Percentiles rank a stretch among this genome's conserved stretches.
Evolutionary conservation across 768 basidiomycete species (phyloP).

Genomic region (Rickenella mellea): DNA sequence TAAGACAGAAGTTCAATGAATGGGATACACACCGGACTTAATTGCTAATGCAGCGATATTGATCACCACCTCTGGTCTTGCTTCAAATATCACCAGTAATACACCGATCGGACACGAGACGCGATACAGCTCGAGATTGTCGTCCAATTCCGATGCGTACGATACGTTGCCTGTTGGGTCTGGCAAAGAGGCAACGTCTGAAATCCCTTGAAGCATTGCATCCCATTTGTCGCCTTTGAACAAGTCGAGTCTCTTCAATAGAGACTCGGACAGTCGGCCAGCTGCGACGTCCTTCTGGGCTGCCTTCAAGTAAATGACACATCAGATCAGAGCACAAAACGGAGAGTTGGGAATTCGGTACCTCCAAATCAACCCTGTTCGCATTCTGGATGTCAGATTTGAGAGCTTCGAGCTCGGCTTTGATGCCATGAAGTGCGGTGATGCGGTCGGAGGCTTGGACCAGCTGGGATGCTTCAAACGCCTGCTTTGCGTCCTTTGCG

Average conservation of each 20-base stretch:
- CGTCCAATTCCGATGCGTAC: constrained; percentile 87
- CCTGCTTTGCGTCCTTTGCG: constrained; percentile 69
- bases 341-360: constrained; percentile 19
- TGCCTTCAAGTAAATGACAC: constrained; percentile 38
- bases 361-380: constrained; percentile 74
- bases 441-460: constrained; percentile 59
- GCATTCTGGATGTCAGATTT: constrained; percentile 69
- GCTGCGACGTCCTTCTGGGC: constrained; percentile 71
- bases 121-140: constrained; percentile 79
- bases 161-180: constrained; percentile 82
- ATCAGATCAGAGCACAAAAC: not conserved
- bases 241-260: constrained; percentile 83
- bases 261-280: constrained; percentile 73
- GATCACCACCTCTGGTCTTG: constrained; percentile 93
- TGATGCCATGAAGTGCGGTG: constrained; percentile 62
- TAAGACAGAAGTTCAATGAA: not conserved
- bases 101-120: constrained; percentile 97
- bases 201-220: constrained; percentile 83
- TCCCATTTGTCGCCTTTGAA: constrained; percentile 82
- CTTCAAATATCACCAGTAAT: constrained; percentile 93
- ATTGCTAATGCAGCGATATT: constrained; percentile 95
- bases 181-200: constrained; percentile 76
- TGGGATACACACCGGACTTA: constrained; percentile 68
- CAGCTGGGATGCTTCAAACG: constrained; percentile 85
- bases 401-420: constrained; percentile 49